phyloP scores from a whole-genome alignment of 495 filamentous ascomycete species.

The Neurospora sp. region DNA sequence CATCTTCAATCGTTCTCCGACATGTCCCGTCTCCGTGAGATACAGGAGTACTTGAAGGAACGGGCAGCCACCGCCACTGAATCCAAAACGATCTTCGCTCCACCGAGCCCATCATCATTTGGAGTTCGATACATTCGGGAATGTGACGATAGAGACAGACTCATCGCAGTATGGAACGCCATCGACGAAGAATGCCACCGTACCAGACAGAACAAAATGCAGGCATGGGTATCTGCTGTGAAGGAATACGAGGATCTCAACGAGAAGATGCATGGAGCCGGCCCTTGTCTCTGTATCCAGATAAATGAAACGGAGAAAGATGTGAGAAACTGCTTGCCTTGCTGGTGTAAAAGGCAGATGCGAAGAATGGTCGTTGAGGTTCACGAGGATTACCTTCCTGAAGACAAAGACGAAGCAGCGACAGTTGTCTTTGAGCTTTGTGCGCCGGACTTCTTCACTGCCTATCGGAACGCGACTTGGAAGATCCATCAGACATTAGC shows the following conservation, averaged over 20 bases:
- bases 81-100: constrained; percentile 38
- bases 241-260: background rate
- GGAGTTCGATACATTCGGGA: background rate
- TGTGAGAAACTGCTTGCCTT: background rate
- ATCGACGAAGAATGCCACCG: background rate
- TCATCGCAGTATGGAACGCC: background rate
- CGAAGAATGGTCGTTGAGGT: constrained; percentile 26
- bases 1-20: constrained; percentile 30
- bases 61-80: background rate
- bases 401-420: constrained; percentile 14
- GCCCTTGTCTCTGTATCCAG: background rate
- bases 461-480: constrained; percentile 40
- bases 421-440: constrained; percentile 35
- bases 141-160: background rate
- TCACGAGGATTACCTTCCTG: constrained; percentile 40
- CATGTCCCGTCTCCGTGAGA: constrained; percentile 34
- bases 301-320: background rate
- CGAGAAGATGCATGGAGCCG: background rate
- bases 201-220: background rate
- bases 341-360: constrained; percentile 12
- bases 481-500: constrained; percentile 18
- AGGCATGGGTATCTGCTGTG: background rate
- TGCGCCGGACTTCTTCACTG: constrained; percentile 24
- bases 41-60: background rate
- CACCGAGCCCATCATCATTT: background rate